Conservation (phyloP, 441 rosid genomes). For the Gossypium lobatum region DNA sequence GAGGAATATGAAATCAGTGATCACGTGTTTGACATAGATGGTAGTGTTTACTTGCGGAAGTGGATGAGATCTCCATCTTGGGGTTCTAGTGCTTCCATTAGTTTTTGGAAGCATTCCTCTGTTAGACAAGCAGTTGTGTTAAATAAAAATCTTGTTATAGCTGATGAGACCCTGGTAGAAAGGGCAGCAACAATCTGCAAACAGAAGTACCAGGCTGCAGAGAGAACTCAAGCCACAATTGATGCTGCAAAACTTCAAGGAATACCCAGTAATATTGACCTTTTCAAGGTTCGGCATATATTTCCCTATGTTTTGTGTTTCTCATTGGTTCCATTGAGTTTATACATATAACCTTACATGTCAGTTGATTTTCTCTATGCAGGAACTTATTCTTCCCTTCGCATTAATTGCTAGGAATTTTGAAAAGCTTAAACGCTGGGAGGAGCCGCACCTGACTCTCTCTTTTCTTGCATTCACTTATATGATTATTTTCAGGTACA, state of each 20-base stretch:
- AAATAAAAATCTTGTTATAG: conserved; percentile 82
- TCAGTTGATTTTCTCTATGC: conserved; percentile 14
- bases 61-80: conserved; percentile 97
- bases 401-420: conserved; percentile 48
- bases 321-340: background rate
- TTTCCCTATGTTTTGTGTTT: background rate
- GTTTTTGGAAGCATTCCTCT: conserved; percentile 73
- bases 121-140: conserved; percentile 57
- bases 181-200: conserved; percentile 68
- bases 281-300: conserved; percentile 62
- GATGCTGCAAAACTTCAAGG: conserved; percentile 91
- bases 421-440: conserved; percentile 79
- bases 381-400: conserved; percentile 86
- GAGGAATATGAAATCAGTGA: conserved; percentile 40
- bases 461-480: conserved; percentile 68
- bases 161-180: conserved; percentile 63
- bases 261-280: conserved; percentile 95
- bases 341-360: background rate
- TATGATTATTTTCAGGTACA: conserved; percentile 64
- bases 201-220: conserved; percentile 59
- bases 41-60: conserved; percentile 78
- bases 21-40: conserved; percentile 73
- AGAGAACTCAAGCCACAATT: conserved; percentile 92
- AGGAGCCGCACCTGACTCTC: conserved; percentile 76
- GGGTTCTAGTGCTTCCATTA: conserved; percentile 62